Base-by-base conservation (phyloP, 2,329 filamentous ascomycete species). In the Scortechinia acanthostroma region DNA sequence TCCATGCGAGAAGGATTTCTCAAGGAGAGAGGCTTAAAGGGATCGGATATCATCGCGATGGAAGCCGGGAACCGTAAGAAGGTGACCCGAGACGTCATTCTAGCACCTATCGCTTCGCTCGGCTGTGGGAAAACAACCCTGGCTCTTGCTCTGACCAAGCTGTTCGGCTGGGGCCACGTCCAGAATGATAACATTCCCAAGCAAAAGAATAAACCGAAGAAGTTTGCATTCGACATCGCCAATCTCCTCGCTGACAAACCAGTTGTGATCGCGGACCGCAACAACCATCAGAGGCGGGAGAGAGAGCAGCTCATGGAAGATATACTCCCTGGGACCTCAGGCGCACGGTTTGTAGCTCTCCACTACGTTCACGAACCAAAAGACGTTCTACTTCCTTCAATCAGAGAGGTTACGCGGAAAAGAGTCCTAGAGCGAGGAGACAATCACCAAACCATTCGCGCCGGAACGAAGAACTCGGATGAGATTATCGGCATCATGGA, bases 121-220 rank as follows among this genome's bases (percentile, higher is more conserved):
- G 93, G 93, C 6, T 98, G 93, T 58, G 93, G 93, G 46, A 98
- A 98, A 73, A 98, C 93, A 0, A 98, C 93, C 0, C 69, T 98
- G 43, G 90, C 88, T 2, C 65, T 94, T 43, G 91, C 88, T 2
- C 70, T 98, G 17, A 76, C 77, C 3, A 83, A 88, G 56, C 75
- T 98, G 1, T 96, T 97, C 52, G 80, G 75, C 45, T 97, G 91
- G 87, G 91, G 89, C 15, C 90, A 95, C 59, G 73, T 96, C 43
- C 93, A 98, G 59, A 98, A 98, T 59, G 93, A 98, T 67, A 95
- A 98, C 58, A 93, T 98, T 48, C 10, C 35, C 10, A 80, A 81
- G 44, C 88, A 83, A 50, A 85, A 86, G 59, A 77, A 76, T 46
- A 86, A 91, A 25, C 86, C 89, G 2, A 79, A 84, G 50, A 77